Evolutionary conservation across 208 protist species (phyloP), one percentile per base, ranked within the genome.

Genomic region (Zelonia costaricensis): DNA sequence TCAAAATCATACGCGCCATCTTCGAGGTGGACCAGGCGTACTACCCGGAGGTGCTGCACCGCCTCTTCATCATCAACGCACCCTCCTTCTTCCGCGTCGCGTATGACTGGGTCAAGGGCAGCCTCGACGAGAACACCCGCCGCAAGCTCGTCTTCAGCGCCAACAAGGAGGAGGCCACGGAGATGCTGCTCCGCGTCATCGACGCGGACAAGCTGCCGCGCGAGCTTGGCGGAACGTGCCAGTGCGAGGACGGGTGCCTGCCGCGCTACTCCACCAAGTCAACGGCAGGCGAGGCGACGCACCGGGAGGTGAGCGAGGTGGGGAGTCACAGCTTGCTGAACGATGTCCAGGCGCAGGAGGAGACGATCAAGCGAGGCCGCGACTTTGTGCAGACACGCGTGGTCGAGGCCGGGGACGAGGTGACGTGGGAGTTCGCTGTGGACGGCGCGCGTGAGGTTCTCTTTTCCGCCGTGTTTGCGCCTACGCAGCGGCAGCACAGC

Each of bases 21-120:
- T 85, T 86, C 36, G 62, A 61, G 5, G 73, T 92, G 52, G 86
- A 92, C 62, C 81, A 92, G 43, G 71, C 75, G 7, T 81, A 92
- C 72, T 92, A 88, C 66, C 85, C 85, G 0, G 85, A 92, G 72
- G 51, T 74, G 35, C 72, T 92, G 33, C 82, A 92, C 69, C 82
- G 82, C 16, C 70, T 92, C 44, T 87, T 86, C 46, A 76, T 92
- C 47, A 69, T 87, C 63, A 92, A 92, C 68, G 76, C 69, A 23
- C 82, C 85, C 13, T 63, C 74, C 0, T 46, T 84, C 6, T 69
- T 84, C 15, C 69, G 60, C 27, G 69, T 84, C 59, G 76, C 69
- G 15, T 92, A 74, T 54, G 70, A 73, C 55, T 63, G 80, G 12
- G 60, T 92, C 27, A 86, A 82, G 68, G 49, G 69, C 25, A 80